Evolutionary conservation across 768 basidiomycete species (phyloP), one percentile per base, ranked within the genome.

Genomic region (Russula sp.): DNA sequence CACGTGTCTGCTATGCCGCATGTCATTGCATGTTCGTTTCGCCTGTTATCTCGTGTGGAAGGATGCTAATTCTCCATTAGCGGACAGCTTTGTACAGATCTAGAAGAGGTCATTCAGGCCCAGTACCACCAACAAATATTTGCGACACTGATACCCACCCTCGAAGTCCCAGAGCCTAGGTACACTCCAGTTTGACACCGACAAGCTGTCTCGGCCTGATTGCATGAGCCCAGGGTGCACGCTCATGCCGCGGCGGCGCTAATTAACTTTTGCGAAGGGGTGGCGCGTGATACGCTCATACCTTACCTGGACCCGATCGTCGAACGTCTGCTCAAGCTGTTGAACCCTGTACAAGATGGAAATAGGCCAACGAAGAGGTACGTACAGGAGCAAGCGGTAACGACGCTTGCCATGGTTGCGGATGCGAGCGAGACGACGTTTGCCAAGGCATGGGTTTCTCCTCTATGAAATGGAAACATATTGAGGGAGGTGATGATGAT

Each of bases 211-310:
- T 58, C 22, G 4, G 46, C 46, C 7, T 20, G 39, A 58, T 38
- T 11, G 13, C 32, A 32, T 20, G 34, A 22, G 35, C 8, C 16
- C 66, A 93, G 92, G 29, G 90, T 94, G 0, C 91, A 93, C 64
- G 80, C 90, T 0, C 92, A 95, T 68, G 89, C 93, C 1, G 90
- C 91, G 0, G 87, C 92, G 0, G 91, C 91, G 0, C 77, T 94
- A 25, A 91, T 93, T 71, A 95, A 94, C 71, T 93, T 93, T 75
- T 94, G 91, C 72, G 88, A 93, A 70, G 89, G 90, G 39, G 89
- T 90, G 39, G 86, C 84, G 66, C 80, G 83, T 16, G 82, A 88
- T 25, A 85, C 83, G 0, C 80, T 91, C 10, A 67, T 87, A 0
- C 88, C 88, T 0, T 92, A 89, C 71, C 82, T 95, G 18, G 91